phyloP scores from a whole-genome alignment of 306 rosid species.

The Dryas drummondii region DNA sequence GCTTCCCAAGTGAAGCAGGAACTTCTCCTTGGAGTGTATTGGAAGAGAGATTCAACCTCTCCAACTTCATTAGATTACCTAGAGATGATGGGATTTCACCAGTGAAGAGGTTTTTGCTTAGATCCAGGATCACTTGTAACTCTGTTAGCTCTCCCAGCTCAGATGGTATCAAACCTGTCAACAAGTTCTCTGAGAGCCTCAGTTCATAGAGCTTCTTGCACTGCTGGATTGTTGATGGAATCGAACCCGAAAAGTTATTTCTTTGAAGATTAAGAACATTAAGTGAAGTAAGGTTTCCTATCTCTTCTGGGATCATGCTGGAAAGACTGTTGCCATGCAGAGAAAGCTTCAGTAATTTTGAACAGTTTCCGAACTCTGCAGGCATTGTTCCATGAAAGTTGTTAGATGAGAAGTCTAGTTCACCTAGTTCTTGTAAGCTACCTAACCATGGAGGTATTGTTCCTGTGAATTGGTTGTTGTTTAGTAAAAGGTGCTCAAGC shows the following conservation, averaged over 20 bases:
- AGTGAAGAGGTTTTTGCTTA: constrained; percentile 59
- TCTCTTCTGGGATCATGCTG: constrained; percentile 68
- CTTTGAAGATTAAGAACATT: constrained; percentile 72
- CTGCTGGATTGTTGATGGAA: constrained; percentile 64
- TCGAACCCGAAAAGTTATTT: constrained; percentile 65
- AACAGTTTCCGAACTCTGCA: constrained; percentile 68
- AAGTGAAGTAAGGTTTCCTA: constrained; percentile 79
- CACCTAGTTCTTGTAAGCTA: constrained; percentile 66
- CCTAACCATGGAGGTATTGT: constrained; percentile 67
- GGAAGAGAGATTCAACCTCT: constrained; percentile 73
- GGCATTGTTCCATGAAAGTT: constrained; percentile 64
- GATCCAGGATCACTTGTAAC: constrained; percentile 79
- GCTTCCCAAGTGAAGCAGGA: constrained; percentile 63
- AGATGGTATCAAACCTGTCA: constrained; percentile 60
- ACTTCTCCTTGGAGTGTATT: constrained; percentile 69
- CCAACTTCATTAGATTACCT: constrained; percentile 77
- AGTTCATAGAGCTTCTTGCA: constrained; percentile 75
- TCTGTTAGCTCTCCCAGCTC: constrained; percentile 70
- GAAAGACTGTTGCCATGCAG: constrained; percentile 77
- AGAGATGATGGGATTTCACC: constrained; percentile 76
- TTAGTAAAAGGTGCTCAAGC: constrained; percentile 69
- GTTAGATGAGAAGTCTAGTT: constrained; percentile 81
- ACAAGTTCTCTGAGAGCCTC: constrained; percentile 71
- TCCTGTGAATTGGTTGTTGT: constrained; percentile 60
- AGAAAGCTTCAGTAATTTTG: constrained; percentile 70